phyloP scores from a whole-genome alignment of 2,329 filamentous ascomycete genomes.

The Pleoardoris graminearum region DNA sequence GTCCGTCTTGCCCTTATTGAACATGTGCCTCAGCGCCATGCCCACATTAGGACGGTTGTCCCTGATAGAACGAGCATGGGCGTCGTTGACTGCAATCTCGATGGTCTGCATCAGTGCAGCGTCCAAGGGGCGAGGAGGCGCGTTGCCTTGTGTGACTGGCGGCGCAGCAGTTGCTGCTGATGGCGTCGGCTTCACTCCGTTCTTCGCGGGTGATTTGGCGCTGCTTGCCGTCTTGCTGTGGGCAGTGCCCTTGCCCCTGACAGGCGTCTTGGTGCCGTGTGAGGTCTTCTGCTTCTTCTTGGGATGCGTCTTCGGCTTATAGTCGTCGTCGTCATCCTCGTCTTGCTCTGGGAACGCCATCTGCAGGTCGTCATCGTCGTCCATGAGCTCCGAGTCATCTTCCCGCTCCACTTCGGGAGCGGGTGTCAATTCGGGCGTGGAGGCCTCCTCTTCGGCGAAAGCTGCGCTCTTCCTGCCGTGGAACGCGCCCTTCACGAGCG shows the following conservation, averaged over 20 bases:
- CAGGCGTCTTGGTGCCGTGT: constrained; percentile 34
- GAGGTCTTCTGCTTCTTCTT: constrained; percentile 38
- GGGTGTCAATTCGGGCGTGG: constrained; percentile 52
- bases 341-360: constrained; percentile 38
- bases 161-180: constrained; percentile 26
- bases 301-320: constrained; percentile 34
- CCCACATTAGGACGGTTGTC: constrained; percentile 35
- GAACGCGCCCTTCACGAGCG: constrained; percentile 42
- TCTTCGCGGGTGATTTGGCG: constrained; percentile 35
- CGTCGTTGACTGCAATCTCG: constrained; percentile 47
- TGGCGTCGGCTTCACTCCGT: constrained; percentile 23
- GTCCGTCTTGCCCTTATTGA: constrained; percentile 38
- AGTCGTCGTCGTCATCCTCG: constrained; percentile 54
- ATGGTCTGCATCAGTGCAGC: constrained; percentile 27
- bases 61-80: constrained; percentile 46
- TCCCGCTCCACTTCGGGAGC: constrained; percentile 46
- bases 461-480: constrained; percentile 47
- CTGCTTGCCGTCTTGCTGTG: constrained; percentile 37
- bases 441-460: constrained; percentile 47
- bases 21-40: constrained; percentile 49
- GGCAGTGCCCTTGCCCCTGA: constrained; percentile 41
- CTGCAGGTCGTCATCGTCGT: constrained; percentile 43
- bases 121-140: constrained; percentile 14
- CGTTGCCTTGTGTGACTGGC: constrained; percentile 16
- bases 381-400: constrained; percentile 44